These are phyloP conservation scores for Ophiobolus disseminans DNA, from an alignment of 2,329 filamentous ascomycete genomes.

Conservation along the genomic window DNA sequence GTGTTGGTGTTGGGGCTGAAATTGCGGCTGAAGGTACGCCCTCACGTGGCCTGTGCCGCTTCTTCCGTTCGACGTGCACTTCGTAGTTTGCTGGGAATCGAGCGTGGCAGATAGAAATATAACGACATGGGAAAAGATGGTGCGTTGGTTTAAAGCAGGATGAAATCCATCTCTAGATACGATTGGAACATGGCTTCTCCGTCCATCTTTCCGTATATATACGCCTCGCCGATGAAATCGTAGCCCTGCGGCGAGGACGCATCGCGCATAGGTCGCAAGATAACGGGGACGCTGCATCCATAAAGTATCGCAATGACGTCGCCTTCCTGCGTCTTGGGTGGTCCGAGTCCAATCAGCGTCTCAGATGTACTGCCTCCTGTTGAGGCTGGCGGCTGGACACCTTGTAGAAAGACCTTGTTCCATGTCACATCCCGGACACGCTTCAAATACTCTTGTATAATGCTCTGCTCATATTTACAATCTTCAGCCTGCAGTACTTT, in stretches of 20 bases:
- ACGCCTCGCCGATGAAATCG: constrained; percentile 12
- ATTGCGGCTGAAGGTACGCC: no score
- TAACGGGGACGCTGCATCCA: constrained; percentile 13
- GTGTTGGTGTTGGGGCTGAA: no score
- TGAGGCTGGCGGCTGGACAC: not conserved
- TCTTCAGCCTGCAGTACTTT: not conserved
- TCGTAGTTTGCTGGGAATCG: no score
- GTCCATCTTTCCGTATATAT: constrained; percentile 18
- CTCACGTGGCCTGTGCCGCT: no score
- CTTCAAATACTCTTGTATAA: constrained; percentile 2
- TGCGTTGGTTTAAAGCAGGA: no score
- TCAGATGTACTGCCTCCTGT: no score
- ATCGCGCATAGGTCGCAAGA: constrained; percentile 3
- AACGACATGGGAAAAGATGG: no score
- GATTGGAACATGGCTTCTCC: no score
- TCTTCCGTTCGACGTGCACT: no score
- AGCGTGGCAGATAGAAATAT: no score
- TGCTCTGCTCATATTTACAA: not conserved
- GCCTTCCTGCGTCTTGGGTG: not conserved
- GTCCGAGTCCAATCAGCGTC: constrained; percentile 5
- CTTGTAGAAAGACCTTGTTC: constrained; percentile 6
- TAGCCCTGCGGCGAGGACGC: not conserved
- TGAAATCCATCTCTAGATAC: no score
- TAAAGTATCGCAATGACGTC: constrained; percentile 9
- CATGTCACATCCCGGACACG: constrained; percentile 7